Evolutionary conservation across 1,284 basidiomycete genomes (phyloP), one percentile per base, ranked within the genome.

Genomic region (Puccinia triticina): DNA sequence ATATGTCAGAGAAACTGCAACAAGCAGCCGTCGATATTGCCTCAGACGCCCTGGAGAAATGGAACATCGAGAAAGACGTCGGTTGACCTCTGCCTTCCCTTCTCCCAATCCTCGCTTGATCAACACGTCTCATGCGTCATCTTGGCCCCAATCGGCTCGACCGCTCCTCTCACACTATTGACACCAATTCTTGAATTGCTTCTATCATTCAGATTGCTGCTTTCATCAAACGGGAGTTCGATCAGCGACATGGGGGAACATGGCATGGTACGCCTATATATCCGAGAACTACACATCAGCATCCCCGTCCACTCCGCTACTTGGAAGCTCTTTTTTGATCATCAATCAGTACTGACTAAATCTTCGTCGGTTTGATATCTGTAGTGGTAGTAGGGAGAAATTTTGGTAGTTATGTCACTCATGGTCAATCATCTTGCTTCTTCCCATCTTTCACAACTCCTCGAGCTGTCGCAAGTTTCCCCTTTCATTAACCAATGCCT

Each of bases 41-140:
- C 48, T 72, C 69, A 34, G 78, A 81, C 43, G 78, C 69, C 21
- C 71, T 81, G 48, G 67, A 72, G 40, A 81, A 81, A 64, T 81
- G 78, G 78, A 81, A 81, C 69, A 73, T 81, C 40, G 78, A 81
- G 40, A 81, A 81, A 81, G 78, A 81, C 59, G 78, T 81, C 29
- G 11, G 78, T 48, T n/a, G 29, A 37, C 32, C 14, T 37, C 46
- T n/a, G n/a, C n/a, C n/a, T n/a, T n/a, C n/a, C n/a, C n/a, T n/a
- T 50, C 29, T 32, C 46, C 71, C 34, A 4, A 12, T 64, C 10
- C 18, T 11, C 29, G 46, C n/a, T 43, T n/a, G 37, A 69, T 74
- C 14, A 53, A 43, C 34, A 29, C n/a, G 29, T 61, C 12, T 29
- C 59, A 11, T 2, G 29, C 3, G 59, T 61, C 18, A 32, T 34